phyloP scores from a whole-genome alignment of 2,329 filamentous ascomycete species.

The Colletotrichum caudatum region DNA sequence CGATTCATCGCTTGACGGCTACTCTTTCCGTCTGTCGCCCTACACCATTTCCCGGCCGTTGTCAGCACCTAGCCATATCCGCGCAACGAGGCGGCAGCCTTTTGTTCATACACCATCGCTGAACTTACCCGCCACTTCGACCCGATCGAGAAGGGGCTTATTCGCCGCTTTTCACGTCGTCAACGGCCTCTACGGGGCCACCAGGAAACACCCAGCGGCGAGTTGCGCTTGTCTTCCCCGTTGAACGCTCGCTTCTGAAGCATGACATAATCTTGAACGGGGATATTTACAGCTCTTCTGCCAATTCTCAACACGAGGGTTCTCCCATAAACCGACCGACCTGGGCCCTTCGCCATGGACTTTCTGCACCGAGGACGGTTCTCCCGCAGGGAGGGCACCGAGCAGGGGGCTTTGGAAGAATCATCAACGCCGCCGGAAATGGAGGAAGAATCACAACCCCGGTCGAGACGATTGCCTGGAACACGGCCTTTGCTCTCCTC shows the following conservation, averaged over 20 bases:
- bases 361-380: constrained; percentile 33
- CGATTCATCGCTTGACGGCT: constrained; percentile 7
- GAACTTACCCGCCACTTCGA: constrained; percentile 22
- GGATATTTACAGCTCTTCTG: constrained; percentile 12
- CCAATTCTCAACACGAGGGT: neutral
- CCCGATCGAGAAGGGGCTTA: constrained; percentile 5
- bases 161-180: constrained; percentile 6
- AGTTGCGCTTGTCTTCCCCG: constrained; percentile 5
- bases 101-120: constrained; percentile 20
- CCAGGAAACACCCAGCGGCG: constrained; percentile 18
- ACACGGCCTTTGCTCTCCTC: constrained; percentile 23
- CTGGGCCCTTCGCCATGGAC: constrained; percentile 23
- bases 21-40: neutral
- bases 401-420: constrained; percentile 34
- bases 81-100: constrained; percentile 19
- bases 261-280: constrained; percentile 28
- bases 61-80: neutral
- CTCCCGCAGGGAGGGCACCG: constrained; percentile 18
- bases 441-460: constrained; percentile 27
- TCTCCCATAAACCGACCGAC: neutral
- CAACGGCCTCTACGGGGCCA: constrained; percentile 16
- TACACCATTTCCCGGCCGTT: constrained; percentile 17
- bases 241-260: constrained; percentile 5
- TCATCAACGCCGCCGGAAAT: constrained; percentile 37
- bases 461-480: constrained; percentile 23